These are phyloP conservation scores for Hypoxylon intermedium DNA, from an alignment of 495 filamentous ascomycete genomes.

Conservation along the genomic window DNA sequence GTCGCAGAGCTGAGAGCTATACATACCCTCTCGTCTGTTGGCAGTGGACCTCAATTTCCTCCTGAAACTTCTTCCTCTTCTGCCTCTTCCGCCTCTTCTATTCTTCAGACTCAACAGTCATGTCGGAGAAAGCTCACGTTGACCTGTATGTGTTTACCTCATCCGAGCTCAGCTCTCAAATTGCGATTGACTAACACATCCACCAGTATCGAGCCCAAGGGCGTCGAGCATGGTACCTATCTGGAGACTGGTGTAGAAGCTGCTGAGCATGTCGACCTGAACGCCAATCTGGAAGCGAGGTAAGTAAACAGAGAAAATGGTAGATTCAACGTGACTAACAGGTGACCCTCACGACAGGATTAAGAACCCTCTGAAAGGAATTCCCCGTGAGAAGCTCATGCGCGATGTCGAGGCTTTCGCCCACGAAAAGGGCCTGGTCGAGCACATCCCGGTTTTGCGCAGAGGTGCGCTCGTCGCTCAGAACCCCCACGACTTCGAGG, in stretches of 20 bases:
- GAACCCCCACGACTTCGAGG: constrained; percentile 61
- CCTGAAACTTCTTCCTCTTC: background rate
- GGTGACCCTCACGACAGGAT: constrained; percentile 47
- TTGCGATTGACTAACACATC: constrained; percentile 15
- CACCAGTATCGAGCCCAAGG: constrained; percentile 42
- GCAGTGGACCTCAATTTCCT: constrained; percentile 6
- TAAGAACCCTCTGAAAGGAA: constrained; percentile 65
- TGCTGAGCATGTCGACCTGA: constrained; percentile 50
- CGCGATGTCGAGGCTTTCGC: constrained; percentile 63
- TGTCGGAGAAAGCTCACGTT: constrained; percentile 24
- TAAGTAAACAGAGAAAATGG: constrained; percentile 23
- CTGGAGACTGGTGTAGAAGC: constrained; percentile 45
- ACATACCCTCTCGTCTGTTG: constrained; percentile 14
- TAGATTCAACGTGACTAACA: constrained; percentile 8
- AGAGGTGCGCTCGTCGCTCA: constrained; percentile 73
- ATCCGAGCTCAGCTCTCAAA: background rate
- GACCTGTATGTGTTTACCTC: constrained; percentile 18
- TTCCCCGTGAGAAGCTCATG: constrained; percentile 61
- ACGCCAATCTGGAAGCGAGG: constrained; percentile 56
- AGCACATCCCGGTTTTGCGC: constrained; percentile 58
- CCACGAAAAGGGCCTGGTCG: constrained; percentile 55
- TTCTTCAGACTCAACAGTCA: constrained; percentile 3
- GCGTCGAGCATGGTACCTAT: constrained; percentile 41
- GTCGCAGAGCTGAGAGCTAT: constrained; percentile 1
- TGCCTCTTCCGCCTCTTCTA: background rate